These are phyloP conservation scores for Calonectria fujianensis DNA, from an alignment of 2,329 filamentous ascomycete species.

Conservation along the genomic window DNA sequence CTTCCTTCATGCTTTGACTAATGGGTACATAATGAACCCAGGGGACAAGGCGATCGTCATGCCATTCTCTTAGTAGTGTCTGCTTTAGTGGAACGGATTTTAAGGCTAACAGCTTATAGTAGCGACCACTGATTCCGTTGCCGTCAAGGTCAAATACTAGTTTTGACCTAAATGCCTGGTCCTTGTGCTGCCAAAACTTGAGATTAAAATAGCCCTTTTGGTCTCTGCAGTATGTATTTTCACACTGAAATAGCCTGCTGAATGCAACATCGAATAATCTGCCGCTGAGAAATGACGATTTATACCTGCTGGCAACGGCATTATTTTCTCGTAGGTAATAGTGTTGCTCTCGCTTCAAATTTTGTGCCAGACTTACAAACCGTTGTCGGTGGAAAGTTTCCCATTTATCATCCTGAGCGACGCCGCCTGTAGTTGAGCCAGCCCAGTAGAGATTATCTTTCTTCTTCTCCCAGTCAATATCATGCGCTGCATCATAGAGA, in stretches of 20 bases:
- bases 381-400: not conserved
- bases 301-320: not conserved
- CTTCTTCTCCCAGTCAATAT: constrained; percentile 70
- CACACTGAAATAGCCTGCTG: not conserved
- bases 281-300: not conserved
- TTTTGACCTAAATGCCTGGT: not conserved
- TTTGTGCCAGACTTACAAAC: not conserved
- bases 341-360: not conserved
- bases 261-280: not conserved
- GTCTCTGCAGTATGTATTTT: not conserved
- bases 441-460: constrained; percentile 73
- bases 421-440: not conserved
- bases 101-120: not conserved
- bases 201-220: not conserved
- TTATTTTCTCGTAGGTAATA: not conserved
- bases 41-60: not conserved
- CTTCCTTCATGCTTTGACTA: not conserved
- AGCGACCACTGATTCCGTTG: not conserved
- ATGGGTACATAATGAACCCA: not conserved
- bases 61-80: not conserved
- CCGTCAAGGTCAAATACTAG: not conserved
- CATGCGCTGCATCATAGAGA: constrained; percentile 62
- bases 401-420: not conserved
- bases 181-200: not conserved
- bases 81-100: not conserved